Base-by-base conservation (phyloP, 345 rosid species). In the Eucalyptus pauciflora region DNA sequence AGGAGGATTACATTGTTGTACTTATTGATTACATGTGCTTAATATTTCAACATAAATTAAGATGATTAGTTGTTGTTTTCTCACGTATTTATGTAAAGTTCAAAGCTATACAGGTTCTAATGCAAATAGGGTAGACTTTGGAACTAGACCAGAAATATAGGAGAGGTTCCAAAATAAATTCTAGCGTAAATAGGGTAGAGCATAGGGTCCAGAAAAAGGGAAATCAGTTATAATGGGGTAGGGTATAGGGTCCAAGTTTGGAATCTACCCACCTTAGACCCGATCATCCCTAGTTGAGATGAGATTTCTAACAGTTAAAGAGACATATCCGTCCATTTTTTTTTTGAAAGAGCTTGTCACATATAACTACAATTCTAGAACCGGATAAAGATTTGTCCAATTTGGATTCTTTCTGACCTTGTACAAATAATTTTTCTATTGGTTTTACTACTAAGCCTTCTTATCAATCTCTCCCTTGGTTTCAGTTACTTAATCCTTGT, bases 241-340 rank as follows among this genome's bases (percentile, higher is more conserved):
- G 22, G 22, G 1, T 16, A 1, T 51, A 51, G 4, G 54, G 54
- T 51, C 4, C 2, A 51, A 0, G 4, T 17, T 2, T 51, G 1
- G 1, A 51, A 17, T 51, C 8, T 7, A 51, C 1, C 4, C 4
- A 51, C 16, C 22, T 51, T 51, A 18, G 0, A 51, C 0, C 4
- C 2, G 22, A 51, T 17, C 56, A 51, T 22, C 8, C 2, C 4
- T 51, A 51, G 25, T 17, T 69, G 45, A 69, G 7, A 69, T 33
- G 4, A 69, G 80, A 37, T n/a, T 67, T 67, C 22, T 10, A 67
- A 15, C 1, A 67, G 6, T 67, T 91, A 67, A 67, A 67, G 12
- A 31, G 20, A 67, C 79, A 5, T 31, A 31, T 67, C 20, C 10
- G 10, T 8, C 79, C 37, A 67, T 31, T 67, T 67, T 22, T 37